Base-by-base conservation (phyloP, 208 protist species). In the Crithidia thermophila region DNA sequence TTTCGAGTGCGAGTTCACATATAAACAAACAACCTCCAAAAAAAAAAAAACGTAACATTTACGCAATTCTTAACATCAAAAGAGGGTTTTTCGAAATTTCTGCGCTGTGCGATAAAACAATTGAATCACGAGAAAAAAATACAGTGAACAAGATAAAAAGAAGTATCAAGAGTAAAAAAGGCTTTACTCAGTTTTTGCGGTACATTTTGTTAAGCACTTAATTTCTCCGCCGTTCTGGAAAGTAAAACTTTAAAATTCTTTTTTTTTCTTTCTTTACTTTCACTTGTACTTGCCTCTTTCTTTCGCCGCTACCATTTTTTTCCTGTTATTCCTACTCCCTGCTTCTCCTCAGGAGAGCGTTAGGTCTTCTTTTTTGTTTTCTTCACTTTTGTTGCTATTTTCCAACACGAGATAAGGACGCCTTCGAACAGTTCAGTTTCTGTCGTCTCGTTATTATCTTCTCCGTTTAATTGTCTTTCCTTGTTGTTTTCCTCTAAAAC, bases 261-360 rank as follows among this genome's bases (percentile, higher is more conserved):
- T 61, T 51, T 56, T 50, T 58, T 33, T 70, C 36, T 40, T 66
- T 67, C 39, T 51, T 39, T 42, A 21, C 42, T 53, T 40, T 5
- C 39, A 10, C 46, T 39, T 37, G n/a, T 45, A 33, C 33, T 71
- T 51, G 31, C 33, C 53, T 62, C 33, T 34, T 74, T 64, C 4
- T 47, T 51, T 58, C n/a, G 25, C 28, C 11, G 13, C 14, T 9
- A 13, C 10, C 21, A 5, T 25, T 20, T 51, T 50, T 28, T 8
- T 13, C 6, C 45, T 28, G 18, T 50, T 25, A 2, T 50, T n/a
- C 45, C 20, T 25, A n/a, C 28, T 50, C 45, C 13, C 39, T 18
- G 21, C 16, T 25, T 72, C 18, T 16, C 36, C 16, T 14, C n/a
- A n/a, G n/a, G n/a, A n/a, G n/a, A n/a, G n/a, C n/a, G n/a, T n/a